Evolutionary conservation across 129 eudicot species (phyloP).

Genomic region (Flaveria brownii): DNA sequence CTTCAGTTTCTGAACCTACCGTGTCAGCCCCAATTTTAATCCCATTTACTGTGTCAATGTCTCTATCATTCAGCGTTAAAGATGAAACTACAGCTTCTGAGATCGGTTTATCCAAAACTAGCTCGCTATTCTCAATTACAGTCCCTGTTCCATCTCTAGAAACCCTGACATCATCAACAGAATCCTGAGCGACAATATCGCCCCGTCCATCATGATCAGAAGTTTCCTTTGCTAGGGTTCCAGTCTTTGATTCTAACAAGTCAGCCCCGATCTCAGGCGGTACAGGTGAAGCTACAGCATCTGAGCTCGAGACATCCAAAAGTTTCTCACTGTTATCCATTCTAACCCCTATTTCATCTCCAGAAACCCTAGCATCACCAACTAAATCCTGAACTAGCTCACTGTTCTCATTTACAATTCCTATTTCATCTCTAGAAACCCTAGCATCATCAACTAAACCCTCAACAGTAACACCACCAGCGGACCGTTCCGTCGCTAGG

Average conservation of each 20-base stretch:
- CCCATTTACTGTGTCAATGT: neutral
- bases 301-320: constrained; percentile 11
- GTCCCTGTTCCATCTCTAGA: constrained; percentile 25
- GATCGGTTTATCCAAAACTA: neutral
- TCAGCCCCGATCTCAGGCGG: constrained; percentile 4
- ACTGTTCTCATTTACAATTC: neutral
- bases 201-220: constrained; percentile 17
- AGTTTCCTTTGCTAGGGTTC: constrained; percentile 20
- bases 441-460: neutral
- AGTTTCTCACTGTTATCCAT: no score
- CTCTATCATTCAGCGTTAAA: neutral
- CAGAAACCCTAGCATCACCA: no score
- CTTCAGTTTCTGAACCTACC: constrained; percentile 1
- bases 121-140: neutral
- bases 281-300: constrained; percentile 12
- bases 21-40: neutral
- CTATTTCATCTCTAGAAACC: neutral
- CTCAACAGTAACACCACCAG: neutral
- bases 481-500: constrained; percentile 18
- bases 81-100: neutral
- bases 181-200: neutral
- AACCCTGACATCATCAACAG: constrained; percentile 39
- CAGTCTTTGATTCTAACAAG: constrained; percentile 24
- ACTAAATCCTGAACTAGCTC: neutral
- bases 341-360: no score